Percentiles rank a stretch among this genome's conserved stretches.
Conservation (phyloP, 73 alveolate genomes). For the Paramecium pentaurelia region DNA sequence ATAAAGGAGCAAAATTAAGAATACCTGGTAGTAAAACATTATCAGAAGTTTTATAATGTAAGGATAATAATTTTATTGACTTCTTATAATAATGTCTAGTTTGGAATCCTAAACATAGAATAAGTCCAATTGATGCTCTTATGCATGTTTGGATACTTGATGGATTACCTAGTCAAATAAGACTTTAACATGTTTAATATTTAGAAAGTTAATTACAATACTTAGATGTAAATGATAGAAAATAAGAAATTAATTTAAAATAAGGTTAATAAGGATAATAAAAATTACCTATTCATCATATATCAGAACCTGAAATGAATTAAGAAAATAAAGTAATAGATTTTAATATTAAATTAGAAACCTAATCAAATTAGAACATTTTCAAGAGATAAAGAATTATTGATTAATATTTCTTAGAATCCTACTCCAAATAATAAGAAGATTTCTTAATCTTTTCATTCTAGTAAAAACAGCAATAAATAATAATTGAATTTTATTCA, state of each 20-base stretch:
- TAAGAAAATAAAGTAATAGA: not conserved
- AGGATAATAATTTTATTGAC: constrained; percentile 75
- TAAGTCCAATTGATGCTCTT: constrained; percentile 87
- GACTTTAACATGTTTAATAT: constrained; percentile 44
- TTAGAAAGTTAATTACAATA: not conserved
- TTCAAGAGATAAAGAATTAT: not conserved
- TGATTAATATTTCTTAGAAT: not conserved
- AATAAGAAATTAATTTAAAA: not conserved
- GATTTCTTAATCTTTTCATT: not conserved
- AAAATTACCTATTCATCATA: not conserved
- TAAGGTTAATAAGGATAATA: not conserved
- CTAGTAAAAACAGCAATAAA: not conserved
- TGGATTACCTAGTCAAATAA: constrained; percentile 52
- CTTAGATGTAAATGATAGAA: not conserved
- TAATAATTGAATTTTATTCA: not conserved
- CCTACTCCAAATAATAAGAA: not conserved
- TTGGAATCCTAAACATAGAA: constrained; percentile 89
- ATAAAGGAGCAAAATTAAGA: constrained; percentile 75
- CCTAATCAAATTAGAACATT: not conserved
- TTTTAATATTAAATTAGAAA: not conserved
- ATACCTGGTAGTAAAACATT: constrained; percentile 74
- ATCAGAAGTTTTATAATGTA: constrained; percentile 62
- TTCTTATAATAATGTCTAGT: constrained; percentile 80
- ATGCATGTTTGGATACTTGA: constrained; percentile 80
- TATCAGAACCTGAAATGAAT: constrained; percentile 19